Evolutionary conservation across 2,329 filamentous ascomycete species (phyloP), one percentile per base, ranked within the genome.

Genomic region (Cladosporium halotolerans): DNA sequence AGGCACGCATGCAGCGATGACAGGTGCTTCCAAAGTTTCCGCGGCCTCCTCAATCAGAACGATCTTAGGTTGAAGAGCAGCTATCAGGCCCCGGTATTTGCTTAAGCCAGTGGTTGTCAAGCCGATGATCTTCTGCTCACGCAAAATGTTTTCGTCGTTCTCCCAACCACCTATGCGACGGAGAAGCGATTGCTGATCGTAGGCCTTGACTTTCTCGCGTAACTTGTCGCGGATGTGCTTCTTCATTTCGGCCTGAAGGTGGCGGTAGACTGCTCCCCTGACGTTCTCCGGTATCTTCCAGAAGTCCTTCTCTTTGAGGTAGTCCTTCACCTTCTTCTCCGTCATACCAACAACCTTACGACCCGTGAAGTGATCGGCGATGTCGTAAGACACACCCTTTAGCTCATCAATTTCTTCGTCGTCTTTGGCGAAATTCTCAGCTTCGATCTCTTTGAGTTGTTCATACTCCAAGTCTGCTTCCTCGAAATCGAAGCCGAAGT

Each of bases 31-130:
- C 5, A 84, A 77, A 0, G 85, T 86, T 65, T 95, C 88, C 0
- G 88, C 89, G 0, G 87, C 86, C 70, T 93, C 86, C 72, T 93
- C 86, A 45, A 95, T 83, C 36, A 95, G 71, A 11, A 92, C 76
- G 3, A 88, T 75, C 19, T 76, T 80, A 0, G 89, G 87, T 28
- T 79, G 74, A 4, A 92, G 65, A 2, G 80, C 80, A 1, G 83
- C 76, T 18, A 95, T 73, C 2, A 92, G 73, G 1, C 79, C 80
- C 3, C 88, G 82, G 57, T 93, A 92, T 61, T 95, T 95, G 68
- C 84, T 85, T 8, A 95, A 66, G 1, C 89, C 88, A 0, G 89
- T 95, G 0, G 86, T 90, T 0, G 89, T 95, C 74, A 84, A 78
- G 8, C 83, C 83, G 48, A 86, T 76, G 23, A 86, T 66, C 52